Evolutionary conservation across 1,284 basidiomycete genomes (phyloP).

Genomic region (Psilocybe mexicana): DNA sequence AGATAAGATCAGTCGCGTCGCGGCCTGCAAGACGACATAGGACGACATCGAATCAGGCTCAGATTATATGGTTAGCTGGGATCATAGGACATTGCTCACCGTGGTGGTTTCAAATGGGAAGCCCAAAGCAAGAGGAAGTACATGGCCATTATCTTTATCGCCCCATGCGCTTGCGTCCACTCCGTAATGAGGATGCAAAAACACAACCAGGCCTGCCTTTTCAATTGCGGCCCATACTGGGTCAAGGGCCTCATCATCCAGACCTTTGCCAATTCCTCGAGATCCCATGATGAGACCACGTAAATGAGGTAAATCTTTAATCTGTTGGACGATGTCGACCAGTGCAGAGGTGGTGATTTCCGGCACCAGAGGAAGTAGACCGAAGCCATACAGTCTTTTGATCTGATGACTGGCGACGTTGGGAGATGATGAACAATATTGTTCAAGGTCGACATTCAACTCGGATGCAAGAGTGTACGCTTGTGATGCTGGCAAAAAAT

Average conservation of each 20-base stretch:
- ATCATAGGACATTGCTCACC: constrained; percentile 43
- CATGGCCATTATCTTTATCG: constrained; percentile 77
- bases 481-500: constrained; percentile 72
- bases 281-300: constrained; percentile 84
- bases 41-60: neutral
- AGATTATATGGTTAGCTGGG: neutral
- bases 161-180: constrained; percentile 71
- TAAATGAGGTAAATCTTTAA: constrained; percentile 65
- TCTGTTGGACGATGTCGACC: constrained; percentile 63
- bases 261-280: constrained; percentile 72
- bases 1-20: constrained; percentile 77
- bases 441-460: constrained; percentile 76
- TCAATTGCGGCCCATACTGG: constrained; percentile 78
- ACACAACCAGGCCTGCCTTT: constrained; percentile 66
- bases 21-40: constrained; percentile 48
- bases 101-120: constrained; percentile 90
- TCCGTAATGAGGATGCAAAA: constrained; percentile 84
- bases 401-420: constrained; percentile 38
- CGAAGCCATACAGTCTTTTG: constrained; percentile 78
- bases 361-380: constrained; percentile 80
- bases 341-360: constrained; percentile 55
- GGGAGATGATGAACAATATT: constrained; percentile 71
- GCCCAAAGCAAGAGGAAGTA: constrained; percentile 80
- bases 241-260: constrained; percentile 77
- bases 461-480: constrained; percentile 65